Conservation (phyloP, 2,329 filamentous ascomycete species). For the Trichoderma harzianum region DNA sequence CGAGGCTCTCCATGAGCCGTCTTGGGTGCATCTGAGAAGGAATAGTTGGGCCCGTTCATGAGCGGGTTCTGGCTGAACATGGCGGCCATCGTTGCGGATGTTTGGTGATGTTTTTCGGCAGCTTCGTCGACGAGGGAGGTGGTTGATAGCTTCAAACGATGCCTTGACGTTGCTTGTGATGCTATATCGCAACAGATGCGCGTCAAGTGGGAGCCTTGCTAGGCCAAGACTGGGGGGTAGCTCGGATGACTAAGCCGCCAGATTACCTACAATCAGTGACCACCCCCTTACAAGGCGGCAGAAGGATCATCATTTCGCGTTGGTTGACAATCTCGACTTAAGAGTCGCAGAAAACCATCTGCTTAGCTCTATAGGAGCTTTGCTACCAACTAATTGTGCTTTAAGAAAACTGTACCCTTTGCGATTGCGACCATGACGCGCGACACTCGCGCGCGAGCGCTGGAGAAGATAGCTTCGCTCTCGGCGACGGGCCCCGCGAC, state of each 20-base stretch:
- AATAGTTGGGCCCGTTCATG: constrained; percentile 68
- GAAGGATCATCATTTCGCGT: constrained; percentile 4
- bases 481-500: constrained; percentile 53
- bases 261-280: constrained; percentile 3
- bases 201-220: constrained; percentile 54
- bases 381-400: background rate
- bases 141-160: constrained; percentile 18
- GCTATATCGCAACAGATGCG: constrained; percentile 32
- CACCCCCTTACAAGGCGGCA: constrained; percentile 11
- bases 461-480: constrained; percentile 63
- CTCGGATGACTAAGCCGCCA: constrained; percentile 41
- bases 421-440: constrained; percentile 41
- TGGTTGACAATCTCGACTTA: background rate
- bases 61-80: constrained; percentile 69
- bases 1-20: constrained; percentile 52
- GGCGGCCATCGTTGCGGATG: constrained; percentile 50
- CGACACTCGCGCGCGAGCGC: constrained; percentile 58
- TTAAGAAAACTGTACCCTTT: background rate
- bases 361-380: constrained; percentile 7
- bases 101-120: background rate
- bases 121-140: background rate
- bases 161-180: constrained; percentile 17
- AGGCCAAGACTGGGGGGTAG: constrained; percentile 28
- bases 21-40: constrained; percentile 60
- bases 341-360: constrained; percentile 2